Conservation (phyloP, 345 rosid species). For the Syzygium jambos region DNA sequence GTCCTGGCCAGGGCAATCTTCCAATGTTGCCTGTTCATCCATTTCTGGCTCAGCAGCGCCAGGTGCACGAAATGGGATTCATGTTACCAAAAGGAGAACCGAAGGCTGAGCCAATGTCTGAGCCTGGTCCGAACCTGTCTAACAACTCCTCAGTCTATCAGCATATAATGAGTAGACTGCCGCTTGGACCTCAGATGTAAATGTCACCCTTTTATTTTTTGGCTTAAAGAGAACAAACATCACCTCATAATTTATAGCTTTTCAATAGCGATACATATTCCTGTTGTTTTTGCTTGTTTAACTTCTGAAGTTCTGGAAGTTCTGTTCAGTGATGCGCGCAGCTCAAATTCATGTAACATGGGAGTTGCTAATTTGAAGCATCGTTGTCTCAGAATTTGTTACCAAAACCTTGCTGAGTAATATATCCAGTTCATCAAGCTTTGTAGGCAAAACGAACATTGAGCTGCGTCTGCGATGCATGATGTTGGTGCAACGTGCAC, state of each 20-base stretch:
- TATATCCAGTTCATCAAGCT: background rate
- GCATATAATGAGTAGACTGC: slow-evolving; percentile 79
- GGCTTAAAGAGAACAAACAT: background rate
- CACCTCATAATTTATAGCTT: background rate
- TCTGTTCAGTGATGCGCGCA: background rate
- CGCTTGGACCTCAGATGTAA: slow-evolving; percentile 63
- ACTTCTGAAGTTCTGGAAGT: background rate
- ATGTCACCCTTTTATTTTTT: background rate
- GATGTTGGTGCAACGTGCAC: background rate
- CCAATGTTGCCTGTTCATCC: slow-evolving; percentile 50
- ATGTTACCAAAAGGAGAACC: slow-evolving; percentile 79
- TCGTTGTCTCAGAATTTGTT: background rate
- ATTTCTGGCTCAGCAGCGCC: slow-evolving; percentile 44
- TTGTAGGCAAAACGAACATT: background rate
- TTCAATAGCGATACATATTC: background rate
- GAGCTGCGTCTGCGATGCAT: background rate
- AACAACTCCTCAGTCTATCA: slow-evolving; percentile 42
- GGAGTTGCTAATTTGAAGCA: background rate
- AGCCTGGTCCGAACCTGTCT: slow-evolving; percentile 45
- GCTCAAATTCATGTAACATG: background rate
- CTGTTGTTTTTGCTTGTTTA: background rate
- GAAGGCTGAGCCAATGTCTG: slow-evolving; percentile 65
- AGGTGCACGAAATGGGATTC: slow-evolving; percentile 38
- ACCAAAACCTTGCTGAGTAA: background rate
- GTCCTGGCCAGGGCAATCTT: slow-evolving; percentile 51